These are phyloP conservation scores for Wickerhamiella kurtzmanii DNA, from an alignment of 805 yeast species.

Conservation along the genomic window DNA sequence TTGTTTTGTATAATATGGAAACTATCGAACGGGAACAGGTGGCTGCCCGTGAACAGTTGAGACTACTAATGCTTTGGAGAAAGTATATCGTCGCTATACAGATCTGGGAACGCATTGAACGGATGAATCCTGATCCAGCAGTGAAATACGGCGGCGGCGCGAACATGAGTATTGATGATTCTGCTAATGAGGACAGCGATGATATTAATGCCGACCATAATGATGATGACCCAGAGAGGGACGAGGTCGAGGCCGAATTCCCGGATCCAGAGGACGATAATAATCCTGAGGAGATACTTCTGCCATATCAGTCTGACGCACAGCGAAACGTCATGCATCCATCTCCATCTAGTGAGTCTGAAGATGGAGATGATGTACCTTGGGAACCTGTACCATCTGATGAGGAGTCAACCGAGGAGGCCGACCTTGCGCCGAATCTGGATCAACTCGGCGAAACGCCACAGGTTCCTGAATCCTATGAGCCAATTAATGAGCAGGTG, in stretches of 20 bases:
- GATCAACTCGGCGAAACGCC: not conserved
- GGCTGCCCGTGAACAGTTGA: constrained; percentile 31
- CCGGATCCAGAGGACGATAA: not conserved
- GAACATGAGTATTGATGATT: not conserved
- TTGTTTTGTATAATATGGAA: constrained; percentile 36
- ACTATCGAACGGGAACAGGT: constrained; percentile 36
- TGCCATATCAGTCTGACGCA: not conserved
- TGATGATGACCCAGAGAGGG: not conserved
- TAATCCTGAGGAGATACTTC: not conserved
- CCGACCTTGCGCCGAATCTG: not conserved
- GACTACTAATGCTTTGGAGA: constrained; percentile 26
- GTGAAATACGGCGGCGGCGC: not conserved
- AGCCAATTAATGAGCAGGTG: not conserved
- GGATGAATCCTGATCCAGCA: constrained; percentile 14
- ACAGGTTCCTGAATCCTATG: not conserved
- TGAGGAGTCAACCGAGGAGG: not conserved
- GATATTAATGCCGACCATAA: constrained; percentile 1
- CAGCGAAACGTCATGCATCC: not conserved
- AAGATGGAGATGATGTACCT: not conserved
- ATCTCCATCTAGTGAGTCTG: not conserved
- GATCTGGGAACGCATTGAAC: constrained; percentile 19
- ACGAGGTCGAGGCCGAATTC: not conserved
- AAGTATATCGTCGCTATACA: constrained; percentile 24
- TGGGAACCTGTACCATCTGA: not conserved
- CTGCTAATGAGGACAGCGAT: not conserved